Base-by-base conservation (phyloP, 495 filamentous ascomycete genomes). In the Xylaria telfairii region DNA sequence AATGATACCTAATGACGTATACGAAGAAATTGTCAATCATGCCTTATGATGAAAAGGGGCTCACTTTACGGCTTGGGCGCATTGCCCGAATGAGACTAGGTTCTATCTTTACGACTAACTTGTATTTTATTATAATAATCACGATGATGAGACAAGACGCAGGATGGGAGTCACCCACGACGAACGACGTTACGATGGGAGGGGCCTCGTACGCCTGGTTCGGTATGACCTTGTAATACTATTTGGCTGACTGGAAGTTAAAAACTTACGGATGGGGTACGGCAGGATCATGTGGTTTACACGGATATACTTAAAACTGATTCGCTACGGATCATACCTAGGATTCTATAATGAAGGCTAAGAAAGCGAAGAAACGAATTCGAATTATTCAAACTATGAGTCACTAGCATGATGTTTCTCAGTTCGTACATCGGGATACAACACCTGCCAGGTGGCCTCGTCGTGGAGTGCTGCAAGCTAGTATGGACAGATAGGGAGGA, bases 1-100 rank as follows among this genome's bases (percentile, higher is more conserved):
- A 63, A 95, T 92, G 83, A 93, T 99, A 65, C 96, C 96, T 9
- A 88, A 92, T 68, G 92, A 95, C 71, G 83, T 99, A 53, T 99
- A 97, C 74, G 90, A 90, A 51, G 93, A 96, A 76, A 91, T 99
- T 76, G 88, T 98, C 47, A 85, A 85, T 54, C 96, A 99, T 82
- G 94, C 95, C 26, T 90, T 92, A 77, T 97, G 81, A 77, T 37
- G 49, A 47, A 54, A 19, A 41, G 12, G 21, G 37, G 4, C 42
- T 30, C 10, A 44, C 30, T 37, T 24, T 21, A 21, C 37, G 5
- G 34, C 28, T 59, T 44, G n/a, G 10, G 41, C 3, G 39, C n/a
- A 39, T 32, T n/a, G 9, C 21, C 1, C 7, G 17, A 39, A n/a
- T 7, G 30, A n/a, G n/a, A 37, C 19, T 19, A 10, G 56, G 13